Percentiles rank a stretch among this genome's conserved stretches.
These are phyloP conservation scores for Calendula officinalis DNA, from an alignment of 129 eudicot genomes.

Conservation along the genomic window DNA sequence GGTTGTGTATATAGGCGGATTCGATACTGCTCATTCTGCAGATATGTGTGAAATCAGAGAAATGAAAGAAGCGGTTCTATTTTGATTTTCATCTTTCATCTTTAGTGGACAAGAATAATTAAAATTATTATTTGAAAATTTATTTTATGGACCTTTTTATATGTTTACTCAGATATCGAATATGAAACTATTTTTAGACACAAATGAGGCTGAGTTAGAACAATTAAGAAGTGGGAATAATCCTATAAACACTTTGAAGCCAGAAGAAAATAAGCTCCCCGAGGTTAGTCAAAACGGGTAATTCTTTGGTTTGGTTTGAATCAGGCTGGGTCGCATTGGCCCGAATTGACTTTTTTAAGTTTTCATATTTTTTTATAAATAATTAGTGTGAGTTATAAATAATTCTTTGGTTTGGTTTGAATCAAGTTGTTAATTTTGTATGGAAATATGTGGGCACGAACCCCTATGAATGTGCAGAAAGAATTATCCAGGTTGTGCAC, in stretches of 20 bases:
- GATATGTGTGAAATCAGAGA: slow-evolving; percentile 53
- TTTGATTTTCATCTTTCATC: background rate
- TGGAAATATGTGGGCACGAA: too few species aligned
- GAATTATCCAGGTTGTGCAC: too few species aligned
- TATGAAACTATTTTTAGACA: slow-evolving; percentile 69
- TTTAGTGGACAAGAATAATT: slow-evolving; percentile 14
- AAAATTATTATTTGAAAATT: background rate
- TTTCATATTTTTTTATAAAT: too few species aligned
- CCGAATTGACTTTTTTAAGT: too few species aligned
- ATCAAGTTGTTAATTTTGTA: too few species aligned
- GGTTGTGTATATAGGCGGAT: too few species aligned
- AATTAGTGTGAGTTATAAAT: too few species aligned
- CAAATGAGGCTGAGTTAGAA: slow-evolving; percentile 81
- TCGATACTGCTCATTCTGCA: too few species aligned
- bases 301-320: too few species aligned
- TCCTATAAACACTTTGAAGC: slow-evolving; percentile 41
- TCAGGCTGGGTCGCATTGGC: too few species aligned
- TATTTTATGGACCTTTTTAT: background rate
- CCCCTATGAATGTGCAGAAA: too few species aligned
- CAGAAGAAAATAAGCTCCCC: slow-evolving; percentile 47
- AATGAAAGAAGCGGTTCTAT: slow-evolving; percentile 75
- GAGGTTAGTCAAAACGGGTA: slow-evolving; percentile 45
- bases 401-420: background rate
- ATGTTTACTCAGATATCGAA: slow-evolving; percentile 57
- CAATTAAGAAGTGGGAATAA: slow-evolving; percentile 52